A percentile compares a stretch with the other conserved stretches of the same genome.
phyloP scores from a whole-genome alignment of 768 basidiomycete genomes.

The Pisolithus sp. region DNA sequence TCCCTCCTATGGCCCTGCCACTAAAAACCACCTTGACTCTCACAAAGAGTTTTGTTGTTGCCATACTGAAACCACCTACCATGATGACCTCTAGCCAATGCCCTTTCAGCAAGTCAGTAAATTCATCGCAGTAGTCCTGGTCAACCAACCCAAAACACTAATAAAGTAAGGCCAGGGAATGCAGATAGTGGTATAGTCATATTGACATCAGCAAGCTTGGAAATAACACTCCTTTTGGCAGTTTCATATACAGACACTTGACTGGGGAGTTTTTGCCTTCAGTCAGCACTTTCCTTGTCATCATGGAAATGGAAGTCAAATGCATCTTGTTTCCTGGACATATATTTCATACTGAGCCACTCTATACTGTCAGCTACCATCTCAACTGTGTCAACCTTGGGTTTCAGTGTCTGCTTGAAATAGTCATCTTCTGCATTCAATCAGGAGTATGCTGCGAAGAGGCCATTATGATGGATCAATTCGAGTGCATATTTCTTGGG shows the following conservation, averaged over 20 bases:
- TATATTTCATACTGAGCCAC: constrained; percentile 84
- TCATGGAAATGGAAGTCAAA: constrained; percentile 65
- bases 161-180: background rate
- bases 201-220: constrained; percentile 74
- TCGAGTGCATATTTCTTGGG: too few relatives aligned
- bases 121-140: constrained; percentile 59
- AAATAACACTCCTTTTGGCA: constrained; percentile 70
- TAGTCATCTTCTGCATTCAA: constrained; percentile 68
- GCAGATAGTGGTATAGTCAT: background rate
- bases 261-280: constrained; percentile 77
- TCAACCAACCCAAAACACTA: constrained; percentile 87
- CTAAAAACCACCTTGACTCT: constrained; percentile 56
- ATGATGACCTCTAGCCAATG: constrained; percentile 85
- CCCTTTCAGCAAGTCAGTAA: constrained; percentile 71
- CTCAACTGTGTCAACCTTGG: constrained; percentile 75
- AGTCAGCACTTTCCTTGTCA: constrained; percentile 48
- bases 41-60: constrained; percentile 64
- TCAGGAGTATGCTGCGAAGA: constrained; percentile 60
- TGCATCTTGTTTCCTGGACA: constrained; percentile 59
- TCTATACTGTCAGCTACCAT: constrained; percentile 86
- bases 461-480: constrained; percentile 43
- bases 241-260: constrained; percentile 80
- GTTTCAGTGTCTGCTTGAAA: constrained; percentile 62
- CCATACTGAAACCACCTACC: constrained; percentile 81
- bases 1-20: constrained; percentile 21